Evolutionary conservation across 139 green algal genomes (phyloP).

Genomic region (Closterium sp.): DNA sequence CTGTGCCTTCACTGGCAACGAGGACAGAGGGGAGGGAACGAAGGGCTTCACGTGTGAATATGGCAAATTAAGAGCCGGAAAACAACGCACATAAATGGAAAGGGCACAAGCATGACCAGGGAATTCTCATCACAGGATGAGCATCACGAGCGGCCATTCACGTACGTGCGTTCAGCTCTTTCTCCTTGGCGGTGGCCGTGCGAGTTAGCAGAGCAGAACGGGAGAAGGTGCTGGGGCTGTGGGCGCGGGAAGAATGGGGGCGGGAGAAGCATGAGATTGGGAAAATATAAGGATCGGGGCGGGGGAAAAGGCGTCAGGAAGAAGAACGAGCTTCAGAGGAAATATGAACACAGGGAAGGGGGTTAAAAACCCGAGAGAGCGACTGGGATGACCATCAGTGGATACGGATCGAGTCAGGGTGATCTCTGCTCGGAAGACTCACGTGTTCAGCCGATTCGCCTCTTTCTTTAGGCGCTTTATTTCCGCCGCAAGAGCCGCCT

Average conservation of each 20-base stretch:
- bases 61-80: neutral
- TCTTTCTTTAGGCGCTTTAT: neutral
- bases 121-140: neutral
- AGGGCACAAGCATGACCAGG: neutral
- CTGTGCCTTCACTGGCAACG: neutral
- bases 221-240: neutral
- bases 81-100: neutral
- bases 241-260: neutral
- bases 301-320: no score
- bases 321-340: no score
- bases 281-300: no score
- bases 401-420: neutral
- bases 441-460: neutral
- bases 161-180: neutral
- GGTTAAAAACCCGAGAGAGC: no score
- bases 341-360: no score
- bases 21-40: neutral
- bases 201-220: neutral
- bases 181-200: neutral
- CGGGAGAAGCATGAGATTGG: no score
- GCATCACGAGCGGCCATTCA: neutral
- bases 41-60: neutral
- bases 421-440: neutral
- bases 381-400: no score
- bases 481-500: neutral